Percentiles rank a stretch among this genome's conserved stretches.
phyloP scores from a whole-genome alignment of 352 stramenopile species.

The Pythium scleroteichum region DNA sequence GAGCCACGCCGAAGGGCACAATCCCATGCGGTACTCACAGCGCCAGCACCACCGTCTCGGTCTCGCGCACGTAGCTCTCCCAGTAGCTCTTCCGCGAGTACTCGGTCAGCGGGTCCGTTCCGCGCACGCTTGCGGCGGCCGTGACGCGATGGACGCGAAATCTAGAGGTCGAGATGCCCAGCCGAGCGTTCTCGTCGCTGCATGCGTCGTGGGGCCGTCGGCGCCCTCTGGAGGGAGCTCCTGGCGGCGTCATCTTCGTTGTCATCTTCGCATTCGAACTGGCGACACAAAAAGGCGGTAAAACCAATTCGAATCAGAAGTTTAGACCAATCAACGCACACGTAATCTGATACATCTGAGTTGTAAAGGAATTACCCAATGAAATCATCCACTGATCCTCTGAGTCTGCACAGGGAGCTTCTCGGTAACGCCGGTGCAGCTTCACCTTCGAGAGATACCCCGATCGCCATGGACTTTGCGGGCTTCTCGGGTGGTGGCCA shows the following conservation, averaged over 20 bases:
- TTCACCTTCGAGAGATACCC: conserved; percentile 4
- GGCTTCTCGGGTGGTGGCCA: conserved; percentile 3
- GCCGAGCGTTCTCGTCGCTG: not conserved
- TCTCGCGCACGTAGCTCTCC: conserved; percentile 66
- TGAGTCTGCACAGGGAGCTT: too few relatives aligned
- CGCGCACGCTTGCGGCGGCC: conserved; percentile 29
- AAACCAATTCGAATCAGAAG: conserved; percentile 19
- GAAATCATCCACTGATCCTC: too few relatives aligned
- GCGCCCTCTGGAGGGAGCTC: too few relatives aligned
- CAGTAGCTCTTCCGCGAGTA: conserved; percentile 62
- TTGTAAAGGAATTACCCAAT: not conserved
- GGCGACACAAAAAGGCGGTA: conserved; percentile 14
- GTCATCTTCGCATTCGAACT: conserved; percentile 1
- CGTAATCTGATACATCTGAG: conserved; percentile 4
- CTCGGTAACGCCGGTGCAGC: not conserved
- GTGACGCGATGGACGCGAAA: conserved; percentile 50
- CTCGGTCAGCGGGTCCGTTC: conserved; percentile 41
- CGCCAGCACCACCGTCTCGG: conserved; percentile 52
- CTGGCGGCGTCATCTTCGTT: not conserved
- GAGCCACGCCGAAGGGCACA: not conserved
- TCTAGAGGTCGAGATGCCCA: conserved; percentile 2
- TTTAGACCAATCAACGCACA: conserved; percentile 7
- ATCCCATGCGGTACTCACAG: conserved; percentile 25
- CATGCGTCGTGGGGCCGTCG: too few relatives aligned
- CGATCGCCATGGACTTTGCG: conserved; percentile 12